Conservation (phyloP, 2,329 filamentous ascomycete genomes). For the Acephala macrosclerotiorum region DNA sequence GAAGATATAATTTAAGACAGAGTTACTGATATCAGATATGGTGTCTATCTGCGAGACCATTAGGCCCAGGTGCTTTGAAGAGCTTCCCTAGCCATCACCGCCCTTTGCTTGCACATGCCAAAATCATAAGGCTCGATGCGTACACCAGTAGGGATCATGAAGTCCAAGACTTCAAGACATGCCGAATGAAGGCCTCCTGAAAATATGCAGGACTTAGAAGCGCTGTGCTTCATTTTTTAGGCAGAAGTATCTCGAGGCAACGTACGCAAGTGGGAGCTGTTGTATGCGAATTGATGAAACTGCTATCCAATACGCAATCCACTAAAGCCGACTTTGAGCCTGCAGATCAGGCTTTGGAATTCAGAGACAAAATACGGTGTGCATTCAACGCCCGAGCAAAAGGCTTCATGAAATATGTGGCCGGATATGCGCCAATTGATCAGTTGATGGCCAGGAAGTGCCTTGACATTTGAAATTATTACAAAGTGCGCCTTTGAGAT, state of each 20-base stretch:
- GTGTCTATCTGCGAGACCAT: too few species aligned
- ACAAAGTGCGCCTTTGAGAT: neutral
- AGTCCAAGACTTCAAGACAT: neutral
- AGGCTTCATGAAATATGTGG: slow-evolving; percentile 1
- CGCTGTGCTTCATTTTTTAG: neutral
- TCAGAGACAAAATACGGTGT: slow-evolving; percentile 10
- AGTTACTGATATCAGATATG: too few species aligned
- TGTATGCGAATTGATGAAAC: neutral
- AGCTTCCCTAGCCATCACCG: neutral
- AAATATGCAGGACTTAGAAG: neutral
- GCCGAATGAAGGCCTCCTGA: neutral
- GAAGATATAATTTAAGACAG: too few species aligned
- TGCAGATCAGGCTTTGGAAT: slow-evolving; percentile 7
- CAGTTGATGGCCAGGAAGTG: slow-evolving; percentile 10
- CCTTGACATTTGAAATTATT: slow-evolving; percentile 6
- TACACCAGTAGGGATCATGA: neutral
- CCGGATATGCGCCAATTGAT: slow-evolving; percentile 13
- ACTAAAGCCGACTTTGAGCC: neutral
- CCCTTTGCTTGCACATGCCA: slow-evolving; percentile 1
- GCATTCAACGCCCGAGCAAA: slow-evolving; percentile 15
- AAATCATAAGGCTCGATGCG: neutral
- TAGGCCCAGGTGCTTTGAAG: neutral
- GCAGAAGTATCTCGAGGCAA: neutral
- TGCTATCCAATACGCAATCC: slow-evolving; percentile 1
- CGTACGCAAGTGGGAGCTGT: neutral